phyloP scores from a whole-genome alignment of 352 stramenopile species.

The Phytophthora nicotianae region DNA sequence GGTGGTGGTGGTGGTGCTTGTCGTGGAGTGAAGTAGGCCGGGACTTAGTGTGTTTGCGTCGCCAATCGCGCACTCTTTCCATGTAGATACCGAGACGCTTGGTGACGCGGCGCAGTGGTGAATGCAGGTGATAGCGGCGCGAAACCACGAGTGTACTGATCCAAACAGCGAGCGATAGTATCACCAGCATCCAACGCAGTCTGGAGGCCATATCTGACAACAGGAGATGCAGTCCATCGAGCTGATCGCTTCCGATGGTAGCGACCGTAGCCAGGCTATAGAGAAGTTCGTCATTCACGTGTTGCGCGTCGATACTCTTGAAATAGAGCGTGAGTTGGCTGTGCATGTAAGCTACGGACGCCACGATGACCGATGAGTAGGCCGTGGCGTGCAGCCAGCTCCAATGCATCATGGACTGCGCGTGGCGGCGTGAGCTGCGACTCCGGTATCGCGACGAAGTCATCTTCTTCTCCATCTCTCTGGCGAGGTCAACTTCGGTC shows the following conservation, averaged over 20 bases:
- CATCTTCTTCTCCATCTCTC: slow-evolving; percentile 27
- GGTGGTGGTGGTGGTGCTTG: slow-evolving; percentile 9
- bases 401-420: slow-evolving; percentile 52
- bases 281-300: slow-evolving; percentile 45
- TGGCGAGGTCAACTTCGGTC: not conserved
- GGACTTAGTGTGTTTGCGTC: slow-evolving; percentile 12
- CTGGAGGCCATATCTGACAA: slow-evolving; percentile 39
- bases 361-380: slow-evolving; percentile 71
- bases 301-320: slow-evolving; percentile 37
- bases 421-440: slow-evolving; percentile 20
- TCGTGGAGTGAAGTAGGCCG: slow-evolving; percentile 8
- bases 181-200: slow-evolving; percentile 53
- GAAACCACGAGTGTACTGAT: slow-evolving; percentile 50
- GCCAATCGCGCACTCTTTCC: slow-evolving; percentile 31
- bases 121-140: slow-evolving; percentile 51
- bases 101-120: slow-evolving; percentile 45
- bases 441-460: slow-evolving; percentile 10
- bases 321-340: slow-evolving; percentile 51
- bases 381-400: slow-evolving; percentile 77
- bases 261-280: slow-evolving; percentile 37
- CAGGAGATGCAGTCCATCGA: slow-evolving; percentile 40
- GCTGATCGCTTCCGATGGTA: slow-evolving; percentile 31
- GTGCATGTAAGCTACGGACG: slow-evolving; percentile 76
- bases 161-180: slow-evolving; percentile 50
- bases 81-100: slow-evolving; percentile 26